Evolutionary conservation across 805 yeast genomes (phyloP).

Genomic region (Yamadazyma tumulicola): DNA sequence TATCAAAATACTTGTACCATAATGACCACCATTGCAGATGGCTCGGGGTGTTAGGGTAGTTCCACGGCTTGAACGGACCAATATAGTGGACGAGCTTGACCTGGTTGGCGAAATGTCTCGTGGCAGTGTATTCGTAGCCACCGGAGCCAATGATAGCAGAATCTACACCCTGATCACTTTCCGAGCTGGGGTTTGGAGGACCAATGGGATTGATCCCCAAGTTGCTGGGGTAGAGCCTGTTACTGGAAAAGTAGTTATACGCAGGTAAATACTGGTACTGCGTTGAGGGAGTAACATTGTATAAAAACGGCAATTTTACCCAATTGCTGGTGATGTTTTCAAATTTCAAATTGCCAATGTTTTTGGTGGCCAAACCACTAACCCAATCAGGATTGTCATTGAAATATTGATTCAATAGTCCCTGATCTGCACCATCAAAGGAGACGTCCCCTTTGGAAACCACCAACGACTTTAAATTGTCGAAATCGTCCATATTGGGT

Average conservation of each 20-base stretch:
- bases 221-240: constrained; percentile 8
- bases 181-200: constrained; percentile 4
- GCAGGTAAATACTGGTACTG: constrained; percentile 76
- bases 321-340: constrained; percentile 40
- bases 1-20: constrained; percentile 29
- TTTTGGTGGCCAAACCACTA: constrained; percentile 7
- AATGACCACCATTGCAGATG: constrained; percentile 38
- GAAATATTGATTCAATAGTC: constrained; percentile 76
- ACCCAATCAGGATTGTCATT: constrained; percentile 42
- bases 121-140: constrained; percentile 20
- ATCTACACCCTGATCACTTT: not conserved
- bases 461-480: constrained; percentile 31
- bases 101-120: constrained; percentile 17
- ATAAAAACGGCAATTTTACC: constrained; percentile 73
- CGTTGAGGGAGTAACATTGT: constrained; percentile 71
- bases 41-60: constrained; percentile 14
- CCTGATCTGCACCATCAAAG: constrained; percentile 94
- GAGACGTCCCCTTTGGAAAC: constrained; percentile 21
- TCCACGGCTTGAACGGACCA: constrained; percentile 63
- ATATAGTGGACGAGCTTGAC: constrained; percentile 64
- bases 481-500: constrained; percentile 47
- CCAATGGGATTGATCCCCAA: constrained; percentile 1
- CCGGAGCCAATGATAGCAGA: constrained; percentile 2
- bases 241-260: constrained; percentile 43
- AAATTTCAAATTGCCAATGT: not conserved